Conservation (phyloP, 2,329 filamentous ascomycete genomes). For the Simplicillium aogashimaense region DNA sequence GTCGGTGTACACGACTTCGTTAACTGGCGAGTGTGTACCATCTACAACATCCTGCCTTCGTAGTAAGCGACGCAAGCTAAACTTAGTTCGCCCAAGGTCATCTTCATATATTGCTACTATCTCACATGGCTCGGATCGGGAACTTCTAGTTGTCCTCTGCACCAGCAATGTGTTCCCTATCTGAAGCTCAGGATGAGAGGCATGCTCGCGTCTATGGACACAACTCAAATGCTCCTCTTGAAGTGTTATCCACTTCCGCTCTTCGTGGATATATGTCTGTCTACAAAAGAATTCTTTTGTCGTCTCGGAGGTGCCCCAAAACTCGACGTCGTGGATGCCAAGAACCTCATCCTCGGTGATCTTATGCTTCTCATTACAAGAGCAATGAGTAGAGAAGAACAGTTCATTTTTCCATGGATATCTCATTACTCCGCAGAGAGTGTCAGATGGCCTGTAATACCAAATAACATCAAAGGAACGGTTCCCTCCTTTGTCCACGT, state of each 20-base stretch:
- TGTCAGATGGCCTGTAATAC: conserved; percentile 64
- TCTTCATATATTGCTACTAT: conserved; percentile 31
- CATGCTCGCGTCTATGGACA: conserved; percentile 15
- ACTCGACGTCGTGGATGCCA: conserved; percentile 46
- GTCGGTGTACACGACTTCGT: conserved; percentile 51
- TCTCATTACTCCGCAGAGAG: conserved; percentile 54
- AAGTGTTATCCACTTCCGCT: conserved; percentile 54
- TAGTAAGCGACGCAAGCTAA: conserved; percentile 40
- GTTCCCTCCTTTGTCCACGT: conserved; percentile 20
- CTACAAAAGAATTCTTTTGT: conserved; percentile 54
- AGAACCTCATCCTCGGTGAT: conserved; percentile 47
- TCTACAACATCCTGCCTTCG: conserved; percentile 36
- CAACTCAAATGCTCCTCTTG: conserved; percentile 45
- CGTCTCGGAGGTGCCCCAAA: conserved; percentile 38
- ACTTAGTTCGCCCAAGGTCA: conserved; percentile 12
- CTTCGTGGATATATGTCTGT: conserved; percentile 53
- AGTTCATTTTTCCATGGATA: conserved; percentile 67
- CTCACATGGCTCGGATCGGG: conserved; percentile 48
- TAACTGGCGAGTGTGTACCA: conserved; percentile 34
- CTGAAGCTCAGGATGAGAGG: conserved; percentile 9
- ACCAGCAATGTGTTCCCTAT: conserved; percentile 54
- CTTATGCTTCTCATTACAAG: conserved; percentile 41
- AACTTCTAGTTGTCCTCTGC: conserved; percentile 14
- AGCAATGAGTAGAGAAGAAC: conserved; percentile 69
- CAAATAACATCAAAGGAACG: conserved; percentile 56